A percentile compares a stretch with the other conserved stretches of the same genome.
Conservation (phyloP, 495 filamentous ascomycete species). For the Acidomyces sp. region DNA sequence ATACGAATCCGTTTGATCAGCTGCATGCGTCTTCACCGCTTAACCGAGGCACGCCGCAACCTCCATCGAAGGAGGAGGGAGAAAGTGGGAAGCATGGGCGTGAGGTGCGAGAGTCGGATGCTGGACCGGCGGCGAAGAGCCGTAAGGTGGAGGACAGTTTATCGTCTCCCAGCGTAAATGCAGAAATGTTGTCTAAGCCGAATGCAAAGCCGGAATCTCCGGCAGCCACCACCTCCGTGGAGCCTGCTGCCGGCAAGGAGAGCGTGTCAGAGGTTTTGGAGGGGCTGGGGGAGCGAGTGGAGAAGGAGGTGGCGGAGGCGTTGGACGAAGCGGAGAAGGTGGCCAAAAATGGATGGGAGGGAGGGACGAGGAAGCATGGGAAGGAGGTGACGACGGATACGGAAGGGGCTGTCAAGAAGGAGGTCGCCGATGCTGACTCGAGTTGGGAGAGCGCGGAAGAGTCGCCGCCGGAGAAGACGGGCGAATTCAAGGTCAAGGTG, state of each 20-base stretch:
- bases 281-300: conserved; percentile 52
- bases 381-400: conserved; percentile 25
- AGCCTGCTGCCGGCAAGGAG: conserved; percentile 21
- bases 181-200: too few species aligned
- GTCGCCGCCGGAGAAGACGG: conserved; percentile 42
- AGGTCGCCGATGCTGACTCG: conserved; percentile 23
- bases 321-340: conserved; percentile 38
- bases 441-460: conserved; percentile 32
- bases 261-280: conserved; percentile 54
- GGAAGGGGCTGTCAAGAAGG: conserved; percentile 32
- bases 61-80: conserved; percentile 15
- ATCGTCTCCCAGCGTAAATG: too few species aligned
- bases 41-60: conserved; percentile 38
- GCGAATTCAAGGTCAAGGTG: conserved; percentile 45
- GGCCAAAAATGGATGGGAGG: conserved; percentile 15
- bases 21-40: conserved; percentile 53
- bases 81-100: conserved; percentile 30
- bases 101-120: conserved; percentile 15
- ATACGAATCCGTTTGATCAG: conserved; percentile 71
- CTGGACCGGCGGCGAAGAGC: conserved; percentile 21
- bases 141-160: conserved; percentile 25
- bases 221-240: conserved; percentile 25
- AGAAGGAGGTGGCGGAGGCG: conserved; percentile 55
- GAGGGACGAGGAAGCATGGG: conserved; percentile 16
- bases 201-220: too few species aligned